Conservation (phyloP, 108 stramenopile species). For the Fistulifera pelliculosa region DNA sequence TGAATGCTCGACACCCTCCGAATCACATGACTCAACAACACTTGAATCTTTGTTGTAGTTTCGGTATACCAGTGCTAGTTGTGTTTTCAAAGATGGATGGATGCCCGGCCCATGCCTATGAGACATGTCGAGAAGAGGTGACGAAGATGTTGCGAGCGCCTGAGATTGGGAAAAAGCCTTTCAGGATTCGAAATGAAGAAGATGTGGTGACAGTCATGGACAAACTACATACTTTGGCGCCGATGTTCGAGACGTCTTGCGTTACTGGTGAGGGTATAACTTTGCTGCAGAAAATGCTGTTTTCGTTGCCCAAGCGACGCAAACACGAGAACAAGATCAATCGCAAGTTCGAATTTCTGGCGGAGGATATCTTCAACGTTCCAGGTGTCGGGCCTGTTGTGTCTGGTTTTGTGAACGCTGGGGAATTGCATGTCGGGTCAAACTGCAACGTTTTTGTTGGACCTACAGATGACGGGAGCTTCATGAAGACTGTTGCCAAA, state of each 20-base stretch:
- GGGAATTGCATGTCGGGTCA: constrained; percentile 56
- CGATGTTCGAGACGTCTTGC: constrained; percentile 92
- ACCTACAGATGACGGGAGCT: constrained; percentile 77
- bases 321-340: constrained; percentile 72
- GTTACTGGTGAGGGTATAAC: constrained; percentile 95
- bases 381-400: constrained; percentile 77
- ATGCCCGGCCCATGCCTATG: constrained; percentile 87
- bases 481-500: constrained; percentile 73
- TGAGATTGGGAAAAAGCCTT: constrained; percentile 66
- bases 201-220: constrained; percentile 86
- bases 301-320: constrained; percentile 74
- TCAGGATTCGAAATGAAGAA: constrained; percentile 69
- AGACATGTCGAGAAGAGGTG: constrained; percentile 82
- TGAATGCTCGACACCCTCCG: constrained; percentile 95
- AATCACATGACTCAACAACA: constrained; percentile 98
- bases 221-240: constrained; percentile 83
- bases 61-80: constrained; percentile 87
- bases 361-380: constrained; percentile 82
- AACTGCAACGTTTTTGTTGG: constrained; percentile 70
- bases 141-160: constrained; percentile 56
- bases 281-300: constrained; percentile 85
- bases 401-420: constrained; percentile 79
- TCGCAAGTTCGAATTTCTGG: constrained; percentile 76
- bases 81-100: constrained; percentile 98
- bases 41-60: constrained; percentile 93